A percentile compares a stretch with the other conserved stretches of the same genome.
Conservation (phyloP, 371 early-diverging fungal genomes). For the Haplosporangium sp. region DNA sequence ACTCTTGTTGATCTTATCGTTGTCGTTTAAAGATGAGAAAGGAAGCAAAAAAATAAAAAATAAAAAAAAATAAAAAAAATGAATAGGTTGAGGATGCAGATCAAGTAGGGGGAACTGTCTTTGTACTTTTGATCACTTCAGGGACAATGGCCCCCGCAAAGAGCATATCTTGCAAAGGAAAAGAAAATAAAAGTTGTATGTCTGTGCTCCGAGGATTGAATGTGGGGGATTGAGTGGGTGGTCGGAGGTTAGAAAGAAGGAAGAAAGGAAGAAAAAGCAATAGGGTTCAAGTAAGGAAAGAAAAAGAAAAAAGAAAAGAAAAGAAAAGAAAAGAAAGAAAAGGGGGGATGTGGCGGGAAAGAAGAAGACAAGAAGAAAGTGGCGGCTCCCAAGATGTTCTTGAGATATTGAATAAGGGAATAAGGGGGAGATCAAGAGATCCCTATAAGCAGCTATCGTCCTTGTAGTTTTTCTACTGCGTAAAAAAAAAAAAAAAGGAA, state of each 20-base stretch:
- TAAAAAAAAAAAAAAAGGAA: neutral
- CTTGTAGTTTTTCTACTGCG: neutral
- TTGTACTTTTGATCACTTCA: neutral
- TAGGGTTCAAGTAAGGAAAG: neutral
- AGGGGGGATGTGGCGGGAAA: neutral
- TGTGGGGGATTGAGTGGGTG: neutral
- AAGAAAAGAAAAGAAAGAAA: neutral
- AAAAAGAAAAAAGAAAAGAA: neutral
- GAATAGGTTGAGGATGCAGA: no score
- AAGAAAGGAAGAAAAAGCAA: neutral
- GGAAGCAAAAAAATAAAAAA: conserved; percentile 2
- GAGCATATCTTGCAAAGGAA: conserved; percentile 8
- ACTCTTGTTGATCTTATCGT: neutral
- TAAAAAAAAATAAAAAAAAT: neutral
- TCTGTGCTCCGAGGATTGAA: neutral
- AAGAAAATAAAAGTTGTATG: neutral
- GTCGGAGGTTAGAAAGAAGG: no score
- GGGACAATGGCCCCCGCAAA: conserved; percentile 20
- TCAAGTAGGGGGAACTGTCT: neutral
- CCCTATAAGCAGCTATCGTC: neutral
- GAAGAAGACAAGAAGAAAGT: neutral
- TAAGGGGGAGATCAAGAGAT: neutral
- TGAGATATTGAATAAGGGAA: neutral
- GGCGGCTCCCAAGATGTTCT: neutral
- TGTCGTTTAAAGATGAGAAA: neutral